A percentile compares a stretch with the other conserved stretches of the same genome.
Conservation (phyloP, 768 basidiomycete genomes). For the Kwoniella bestiolae region DNA sequence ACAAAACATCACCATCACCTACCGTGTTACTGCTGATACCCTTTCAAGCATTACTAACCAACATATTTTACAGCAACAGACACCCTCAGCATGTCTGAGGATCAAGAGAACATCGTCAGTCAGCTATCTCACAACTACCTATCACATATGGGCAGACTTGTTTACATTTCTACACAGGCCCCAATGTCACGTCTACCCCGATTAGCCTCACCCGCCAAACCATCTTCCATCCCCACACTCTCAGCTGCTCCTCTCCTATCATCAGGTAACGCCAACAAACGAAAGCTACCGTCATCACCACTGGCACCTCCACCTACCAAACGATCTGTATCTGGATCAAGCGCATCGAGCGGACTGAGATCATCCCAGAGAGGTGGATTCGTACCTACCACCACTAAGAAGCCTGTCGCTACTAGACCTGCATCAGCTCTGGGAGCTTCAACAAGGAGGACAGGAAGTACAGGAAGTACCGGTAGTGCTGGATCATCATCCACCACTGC, state of each 20-base stretch:
- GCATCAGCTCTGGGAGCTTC: conserved; percentile 14
- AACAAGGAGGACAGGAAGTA: conserved; percentile 19
- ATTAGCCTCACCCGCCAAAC: conserved; percentile 39
- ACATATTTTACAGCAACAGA: neutral
- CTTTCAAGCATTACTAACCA: neutral
- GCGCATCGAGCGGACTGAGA: conserved; percentile 17
- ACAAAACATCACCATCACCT: neutral
- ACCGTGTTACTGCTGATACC: neutral
- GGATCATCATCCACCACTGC: conserved; percentile 2
- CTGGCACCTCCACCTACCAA: conserved; percentile 25
- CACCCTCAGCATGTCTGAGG: conserved; percentile 41
- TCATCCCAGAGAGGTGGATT: conserved; percentile 31
- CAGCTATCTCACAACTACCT: neutral
- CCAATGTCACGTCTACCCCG: conserved; percentile 43
- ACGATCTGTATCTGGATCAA: conserved; percentile 25
- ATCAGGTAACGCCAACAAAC: conserved; percentile 34
- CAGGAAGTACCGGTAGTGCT: conserved; percentile 22
- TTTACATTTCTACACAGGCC: conserved; percentile 22
- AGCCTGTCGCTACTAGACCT: conserved; percentile 19
- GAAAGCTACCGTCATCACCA: conserved; percentile 44
- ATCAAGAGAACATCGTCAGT: conserved; percentile 45
- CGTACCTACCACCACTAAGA: conserved; percentile 32
- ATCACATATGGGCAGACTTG: neutral
- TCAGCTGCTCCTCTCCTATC: conserved; percentile 19
- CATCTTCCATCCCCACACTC: conserved; percentile 38